Percentiles rank a stretch among this genome's conserved stretches.
phyloP scores from a whole-genome alignment of 495 filamentous ascomycete genomes.

The Lepraria neglecta region DNA sequence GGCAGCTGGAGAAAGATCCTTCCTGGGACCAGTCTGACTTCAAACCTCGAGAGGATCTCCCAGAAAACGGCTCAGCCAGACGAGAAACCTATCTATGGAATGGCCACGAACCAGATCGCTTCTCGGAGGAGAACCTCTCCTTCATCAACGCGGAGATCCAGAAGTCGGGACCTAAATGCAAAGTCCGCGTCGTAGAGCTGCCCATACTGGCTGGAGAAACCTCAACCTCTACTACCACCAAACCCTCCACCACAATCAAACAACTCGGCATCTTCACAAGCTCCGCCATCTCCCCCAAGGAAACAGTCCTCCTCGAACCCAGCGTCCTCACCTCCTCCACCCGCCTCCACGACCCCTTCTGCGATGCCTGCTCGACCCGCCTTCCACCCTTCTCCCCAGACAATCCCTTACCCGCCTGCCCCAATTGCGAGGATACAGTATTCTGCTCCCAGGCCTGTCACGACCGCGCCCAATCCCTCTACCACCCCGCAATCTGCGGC shows the following conservation, averaged over 20 bases:
- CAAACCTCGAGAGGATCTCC: slow-evolving; percentile 20
- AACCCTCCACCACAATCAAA: slow-evolving; percentile 44
- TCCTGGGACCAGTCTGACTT: slow-evolving; percentile 5
- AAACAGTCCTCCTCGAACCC: slow-evolving; percentile 71
- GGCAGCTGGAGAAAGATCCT: slow-evolving; percentile 17
- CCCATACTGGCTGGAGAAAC: slow-evolving; percentile 56
- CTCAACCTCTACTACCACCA: slow-evolving; percentile 25
- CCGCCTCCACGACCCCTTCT: slow-evolving; percentile 69
- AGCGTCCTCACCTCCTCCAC: slow-evolving; percentile 79
- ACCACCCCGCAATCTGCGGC: slow-evolving; percentile 84
- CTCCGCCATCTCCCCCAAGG: slow-evolving; percentile 67
- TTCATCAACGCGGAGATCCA: slow-evolving; percentile 61
- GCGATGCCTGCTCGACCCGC: slow-evolving; percentile 75
- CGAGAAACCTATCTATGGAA: slow-evolving; percentile 96
- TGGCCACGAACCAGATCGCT: slow-evolving; percentile 75
- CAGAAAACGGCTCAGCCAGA: slow-evolving; percentile 45
- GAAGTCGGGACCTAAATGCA: slow-evolving; percentile 58
- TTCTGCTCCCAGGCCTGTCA: slow-evolving; percentile 78
- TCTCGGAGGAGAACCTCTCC: slow-evolving; percentile 57
- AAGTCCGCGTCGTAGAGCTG: slow-evolving; percentile 64
- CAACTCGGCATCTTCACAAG: slow-evolving; percentile 88
- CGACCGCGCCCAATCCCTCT: slow-evolving; percentile 60
- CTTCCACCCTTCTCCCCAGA: slow-evolving; percentile 55
- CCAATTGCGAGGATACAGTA: slow-evolving; percentile 72
- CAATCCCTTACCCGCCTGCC: slow-evolving; percentile 52